Evolutionary conservation across 176 grass and related monocot species (phyloP), one percentile per base, ranked within the genome.

Genomic region (Oropetium thomaeum): DNA sequence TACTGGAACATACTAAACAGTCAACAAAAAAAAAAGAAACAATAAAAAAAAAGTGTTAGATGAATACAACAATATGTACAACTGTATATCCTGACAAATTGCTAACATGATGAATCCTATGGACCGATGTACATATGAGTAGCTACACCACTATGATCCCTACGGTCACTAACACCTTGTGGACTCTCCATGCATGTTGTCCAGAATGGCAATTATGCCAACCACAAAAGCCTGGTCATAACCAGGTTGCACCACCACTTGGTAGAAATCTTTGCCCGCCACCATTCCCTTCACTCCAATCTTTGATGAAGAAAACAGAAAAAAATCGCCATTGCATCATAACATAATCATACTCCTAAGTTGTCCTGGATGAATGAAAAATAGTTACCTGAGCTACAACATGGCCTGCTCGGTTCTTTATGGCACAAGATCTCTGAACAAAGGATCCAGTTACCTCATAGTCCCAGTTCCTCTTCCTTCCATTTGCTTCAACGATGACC

Each of bases 161-260:
- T 32, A 16, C 70, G 43, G n/a, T 10, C 19, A 52, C 79, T 37
- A 97, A 77, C 95, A 94, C 67, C 79, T 94, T 51, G 95, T 98
- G 26, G 91, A 87, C 62, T 98, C 95, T 45, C 91, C 91, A 63
- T 98, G 58, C 5, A 92, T 94, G 58, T 94, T 93, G 79, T 98
- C 95, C 58, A 98, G 89, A n/a, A 98, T 91, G 37, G 86, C 95
- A 62, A 98, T 57, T 16, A 98, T 81, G 19, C 81, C 91, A 60
- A 88, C 74, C 23, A 94, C 83, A 78, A 98, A 98, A 20, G 91
- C 91, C 59, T 93, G 95, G 58, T 98, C 95, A 66, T 89, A 85
- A n/a, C 91, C 95, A 49, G 90, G 91, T 31, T 87, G 90, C 71
- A 98, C 89, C 75, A 87, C 71, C 45, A 98, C 90, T 65, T 92